Conservation (phyloP, 805 yeast genomes). For the Wilhelminamyces savonicus region DNA sequence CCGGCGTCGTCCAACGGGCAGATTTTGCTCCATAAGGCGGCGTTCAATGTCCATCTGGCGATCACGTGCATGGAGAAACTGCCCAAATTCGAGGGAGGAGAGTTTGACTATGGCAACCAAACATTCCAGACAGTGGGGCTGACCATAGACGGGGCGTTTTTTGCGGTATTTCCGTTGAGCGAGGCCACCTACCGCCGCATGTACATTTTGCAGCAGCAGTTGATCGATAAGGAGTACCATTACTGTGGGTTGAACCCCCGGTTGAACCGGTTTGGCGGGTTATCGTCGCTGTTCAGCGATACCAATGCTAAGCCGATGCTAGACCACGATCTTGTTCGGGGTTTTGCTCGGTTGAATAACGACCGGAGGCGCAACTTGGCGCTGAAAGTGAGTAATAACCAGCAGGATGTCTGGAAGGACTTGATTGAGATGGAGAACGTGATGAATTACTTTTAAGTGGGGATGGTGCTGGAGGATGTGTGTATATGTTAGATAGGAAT, state of each 20-base stretch:
- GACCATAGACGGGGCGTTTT: constrained; percentile 74
- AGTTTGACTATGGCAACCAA: constrained; percentile 20
- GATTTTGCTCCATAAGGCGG: constrained; percentile 59
- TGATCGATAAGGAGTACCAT: constrained; percentile 70
- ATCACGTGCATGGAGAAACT: constrained; percentile 49
- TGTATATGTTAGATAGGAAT: no score
- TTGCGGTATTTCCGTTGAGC: constrained; percentile 63
- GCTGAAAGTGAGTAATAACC: constrained; percentile 48
- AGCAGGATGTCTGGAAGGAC: constrained; percentile 61
- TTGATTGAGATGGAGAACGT: constrained; percentile 48
- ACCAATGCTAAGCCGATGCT: constrained; percentile 54
- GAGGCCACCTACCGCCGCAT: constrained; percentile 76
- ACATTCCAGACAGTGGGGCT: constrained; percentile 62
- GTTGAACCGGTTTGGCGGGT: constrained; percentile 49
- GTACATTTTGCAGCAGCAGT: constrained; percentile 81
- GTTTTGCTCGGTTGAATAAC: constrained; percentile 50
- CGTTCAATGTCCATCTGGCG: constrained; percentile 60
- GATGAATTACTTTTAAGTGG: constrained; percentile 18
- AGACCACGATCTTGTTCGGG: constrained; percentile 52
- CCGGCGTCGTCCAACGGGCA: constrained; percentile 78
- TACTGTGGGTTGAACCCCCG: constrained; percentile 77
- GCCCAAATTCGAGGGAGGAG: constrained; percentile 32
- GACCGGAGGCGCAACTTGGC: constrained; percentile 50
- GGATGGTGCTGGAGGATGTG: no score
- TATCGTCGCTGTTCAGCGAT: constrained; percentile 26